phyloP scores from a whole-genome alignment of 805 yeast species.

The Wickerhamomyces ciferrii region DNA sequence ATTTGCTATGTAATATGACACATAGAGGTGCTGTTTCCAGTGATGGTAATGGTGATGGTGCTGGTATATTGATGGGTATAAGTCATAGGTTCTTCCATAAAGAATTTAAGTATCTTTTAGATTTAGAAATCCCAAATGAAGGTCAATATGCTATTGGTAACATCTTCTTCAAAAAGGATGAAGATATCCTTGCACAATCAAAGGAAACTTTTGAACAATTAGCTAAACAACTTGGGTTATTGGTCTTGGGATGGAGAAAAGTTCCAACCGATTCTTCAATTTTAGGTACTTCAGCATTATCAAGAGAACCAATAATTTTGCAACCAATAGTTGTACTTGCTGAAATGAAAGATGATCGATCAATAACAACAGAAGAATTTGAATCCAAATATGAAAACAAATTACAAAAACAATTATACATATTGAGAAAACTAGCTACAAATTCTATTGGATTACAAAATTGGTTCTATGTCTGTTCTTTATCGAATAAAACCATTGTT shows the following conservation, averaged over 20 bases:
- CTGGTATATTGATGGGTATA: constrained; percentile 90
- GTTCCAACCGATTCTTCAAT: constrained; percentile 95
- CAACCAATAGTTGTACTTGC: constrained; percentile 88
- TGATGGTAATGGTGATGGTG: constrained; percentile 99
- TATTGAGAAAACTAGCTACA: constrained; percentile 84
- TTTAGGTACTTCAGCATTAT: constrained; percentile 89
- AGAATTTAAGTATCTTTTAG: constrained; percentile 72
- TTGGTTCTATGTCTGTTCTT: constrained; percentile 96
- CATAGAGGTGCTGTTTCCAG: constrained; percentile 98
- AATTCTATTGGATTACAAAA: constrained; percentile 91
- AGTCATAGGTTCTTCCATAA: constrained; percentile 84
- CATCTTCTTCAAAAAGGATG: constrained; percentile 85
- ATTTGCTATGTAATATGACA: constrained; percentile 92
- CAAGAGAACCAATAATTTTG: constrained; percentile 83
- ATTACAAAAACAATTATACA: constrained; percentile 80
- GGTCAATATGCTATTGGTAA: constrained; percentile 97
- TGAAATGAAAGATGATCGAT: constrained; percentile 35
- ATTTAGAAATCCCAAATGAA: constrained; percentile 61
- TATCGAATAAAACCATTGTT: constrained; percentile 83
- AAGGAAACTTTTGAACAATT: constrained; percentile 75
- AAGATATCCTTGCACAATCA: constrained; percentile 61
- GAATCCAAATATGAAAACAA: constrained; percentile 49
- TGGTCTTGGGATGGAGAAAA: constrained; percentile 89
- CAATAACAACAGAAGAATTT: constrained; percentile 45
- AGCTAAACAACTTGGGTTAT: constrained; percentile 70